Base-by-base conservation (phyloP, 352 stramenopile species). In the Phytophthora citrophthora region DNA sequence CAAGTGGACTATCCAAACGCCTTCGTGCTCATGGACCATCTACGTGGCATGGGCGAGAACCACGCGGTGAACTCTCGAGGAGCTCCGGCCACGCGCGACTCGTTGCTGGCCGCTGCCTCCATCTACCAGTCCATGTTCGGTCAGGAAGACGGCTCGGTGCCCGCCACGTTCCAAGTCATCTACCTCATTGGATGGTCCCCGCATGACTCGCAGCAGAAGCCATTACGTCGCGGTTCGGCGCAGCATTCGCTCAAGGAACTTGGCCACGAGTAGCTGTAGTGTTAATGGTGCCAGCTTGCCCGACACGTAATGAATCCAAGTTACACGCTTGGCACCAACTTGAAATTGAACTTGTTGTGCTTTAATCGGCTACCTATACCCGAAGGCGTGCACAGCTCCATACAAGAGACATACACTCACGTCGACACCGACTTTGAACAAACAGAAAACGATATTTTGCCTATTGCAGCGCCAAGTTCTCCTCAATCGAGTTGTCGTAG, bases 121-220 rank as follows among this genome's bases (percentile, higher is more conserved):
- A 20, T 20, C 20, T 20, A 20, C 20, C 20, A 20, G 73, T 79
- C 91, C 43, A 94, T 97, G 80, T 97, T 96, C 63, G 91, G 81
- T 16, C 83, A 96, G 44, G 61, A 83, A 27, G 88, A 97, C 56
- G 91, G 89, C 7, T 86, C 84, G 2, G 85, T 99, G 12, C 86
- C 94, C n/a, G 96, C 95, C 10, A 98, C 96, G 0, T 98, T 98
- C 58, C 94, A 99, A 75, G 79, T 96, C 27, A 97, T 99, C 36
- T 99, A 98, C 82, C 97, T 98, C 60, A 99, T 99, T 75, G 97
- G 97, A 41, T 99, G 97, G 97, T 96, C 94, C 39, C 96, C 96
- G 10, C 90, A 99, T 76, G 82, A 90, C 20, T 98, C 90, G 29
- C 97, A 99, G 76, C 96, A 93, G 61, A 83, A 97, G 67, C 96